Evolutionary conservation across 345 rosid genomes (phyloP), one percentile per base, ranked within the genome.

Genomic region (Aethionema arabicum): DNA sequence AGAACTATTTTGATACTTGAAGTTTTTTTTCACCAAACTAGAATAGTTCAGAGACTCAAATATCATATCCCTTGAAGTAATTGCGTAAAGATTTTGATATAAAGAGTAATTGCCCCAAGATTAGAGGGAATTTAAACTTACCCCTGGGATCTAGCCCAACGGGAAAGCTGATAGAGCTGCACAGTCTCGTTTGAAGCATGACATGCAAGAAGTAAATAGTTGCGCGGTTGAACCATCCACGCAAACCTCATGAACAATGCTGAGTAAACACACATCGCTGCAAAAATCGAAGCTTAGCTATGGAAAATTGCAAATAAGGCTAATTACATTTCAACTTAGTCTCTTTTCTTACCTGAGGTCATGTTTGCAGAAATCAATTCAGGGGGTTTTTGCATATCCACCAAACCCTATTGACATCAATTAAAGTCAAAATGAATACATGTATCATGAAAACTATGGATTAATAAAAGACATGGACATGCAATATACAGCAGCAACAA

Each of bases 121-220:
- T 21, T 21, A 21, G 27, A 21, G 27, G 27, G 27, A 21, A n/a
- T 47, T 7, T 21, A 14, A 70, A 59, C 78, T 78, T 75, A 82
- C 93, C 93, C 89, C 51, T 82, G 83, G 62, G 78, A 76, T 72
- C 66, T 76, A 40, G 90, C 97, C 95, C 96, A 93, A 12, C 96
- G 87, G 0, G 96, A 87, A 45, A 93, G 77, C 59, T 90, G 88
- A 77, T 87, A 93, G 67, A 90, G 95, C 73, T 93, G 99, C 64
- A 93, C 96, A 33, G 85, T 83, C 82, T 93, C 99, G 51, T 87
- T 93, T 16, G 99, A 93, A 66, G 81, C 97, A 82, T 87, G 99
- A 52, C 97, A 93, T 53, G 89, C 92, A 56, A 92, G 83, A 68
- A 88, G 90, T 35, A 82, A 75, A 72, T 85, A 85, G 81, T 83